A percentile compares a stretch with the other conserved stretches of the same genome.
phyloP scores from a whole-genome alignment of 1,284 basidiomycete genomes.

The Stygiomarasmius scandens region DNA sequence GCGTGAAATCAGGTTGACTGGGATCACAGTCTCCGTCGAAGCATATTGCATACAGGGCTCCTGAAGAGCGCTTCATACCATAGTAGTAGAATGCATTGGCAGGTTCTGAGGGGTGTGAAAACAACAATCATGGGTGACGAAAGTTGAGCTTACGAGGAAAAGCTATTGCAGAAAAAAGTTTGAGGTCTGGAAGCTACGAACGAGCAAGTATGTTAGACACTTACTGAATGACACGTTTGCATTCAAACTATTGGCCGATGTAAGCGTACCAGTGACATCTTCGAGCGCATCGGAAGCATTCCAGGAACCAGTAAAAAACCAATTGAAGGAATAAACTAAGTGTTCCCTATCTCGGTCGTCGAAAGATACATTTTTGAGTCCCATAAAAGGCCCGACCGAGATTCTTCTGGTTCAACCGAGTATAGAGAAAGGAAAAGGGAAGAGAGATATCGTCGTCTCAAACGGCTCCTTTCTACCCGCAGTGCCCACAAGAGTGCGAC shows the following conservation, averaged over 20 bases:
- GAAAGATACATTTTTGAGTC: constrained; percentile 15
- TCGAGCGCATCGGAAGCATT: constrained; percentile 25
- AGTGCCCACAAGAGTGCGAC: no score
- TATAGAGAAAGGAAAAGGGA: no score
- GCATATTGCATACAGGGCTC: constrained; percentile 18
- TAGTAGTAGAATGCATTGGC: constrained; percentile 34
- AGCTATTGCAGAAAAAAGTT: not conserved
- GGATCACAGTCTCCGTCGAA: constrained; percentile 34
- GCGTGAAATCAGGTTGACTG: constrained; percentile 23
- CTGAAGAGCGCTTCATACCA: constrained; percentile 26
- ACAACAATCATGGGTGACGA: not conserved
- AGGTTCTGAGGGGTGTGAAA: constrained; percentile 18
- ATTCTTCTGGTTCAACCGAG: no score
- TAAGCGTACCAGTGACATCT: constrained; percentile 27
- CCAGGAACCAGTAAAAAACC: constrained; percentile 22
- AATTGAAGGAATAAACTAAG: constrained; percentile 20
- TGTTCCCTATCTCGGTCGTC: constrained; percentile 28
- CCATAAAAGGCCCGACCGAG: no score
- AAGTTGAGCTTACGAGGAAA: constrained; percentile 1
- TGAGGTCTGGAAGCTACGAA: not conserved
- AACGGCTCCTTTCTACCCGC: no score
- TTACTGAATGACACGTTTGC: constrained; percentile 33
- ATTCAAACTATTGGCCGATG: constrained; percentile 23
- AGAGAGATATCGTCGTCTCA: no score
- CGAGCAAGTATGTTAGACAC: not conserved